Evolutionary conservation across 208 protist species (phyloP).

Genomic region (Acanthamoeba royreba): DNA sequence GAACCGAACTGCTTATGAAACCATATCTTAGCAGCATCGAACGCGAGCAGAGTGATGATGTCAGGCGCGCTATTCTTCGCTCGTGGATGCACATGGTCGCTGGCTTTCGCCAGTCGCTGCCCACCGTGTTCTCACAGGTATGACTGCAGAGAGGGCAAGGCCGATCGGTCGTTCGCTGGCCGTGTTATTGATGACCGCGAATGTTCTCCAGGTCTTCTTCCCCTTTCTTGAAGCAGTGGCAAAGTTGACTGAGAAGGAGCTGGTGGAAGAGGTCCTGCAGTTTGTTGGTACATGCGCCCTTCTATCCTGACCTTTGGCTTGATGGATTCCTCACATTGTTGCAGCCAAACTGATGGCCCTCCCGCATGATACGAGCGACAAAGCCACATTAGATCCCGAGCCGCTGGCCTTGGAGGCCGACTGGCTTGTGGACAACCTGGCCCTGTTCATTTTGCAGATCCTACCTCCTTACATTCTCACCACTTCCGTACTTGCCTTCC

Average conservation of each 20-base stretch:
- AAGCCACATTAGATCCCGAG: neutral
- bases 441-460: neutral
- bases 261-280: neutral
- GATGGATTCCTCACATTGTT: neutral
- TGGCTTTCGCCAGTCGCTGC: neutral
- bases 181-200: neutral
- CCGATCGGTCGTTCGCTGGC: neutral
- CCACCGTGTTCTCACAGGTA: neutral
- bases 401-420: neutral
- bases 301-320: too few relatives aligned
- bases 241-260: neutral
- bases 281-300: neutral
- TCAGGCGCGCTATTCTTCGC: neutral
- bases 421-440: neutral
- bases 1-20: neutral
- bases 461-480: neutral
- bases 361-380: too few relatives aligned
- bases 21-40: neutral
- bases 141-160: too few relatives aligned
- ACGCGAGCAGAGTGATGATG: neutral
- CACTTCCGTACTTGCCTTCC: neutral
- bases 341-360: neutral
- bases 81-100: neutral
- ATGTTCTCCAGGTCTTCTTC: slow-evolving; percentile 22
- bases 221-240: neutral